These are phyloP conservation scores for Aspergillus leporis DNA, from an alignment of 495 filamentous ascomycete species.

Conservation along the genomic window DNA sequence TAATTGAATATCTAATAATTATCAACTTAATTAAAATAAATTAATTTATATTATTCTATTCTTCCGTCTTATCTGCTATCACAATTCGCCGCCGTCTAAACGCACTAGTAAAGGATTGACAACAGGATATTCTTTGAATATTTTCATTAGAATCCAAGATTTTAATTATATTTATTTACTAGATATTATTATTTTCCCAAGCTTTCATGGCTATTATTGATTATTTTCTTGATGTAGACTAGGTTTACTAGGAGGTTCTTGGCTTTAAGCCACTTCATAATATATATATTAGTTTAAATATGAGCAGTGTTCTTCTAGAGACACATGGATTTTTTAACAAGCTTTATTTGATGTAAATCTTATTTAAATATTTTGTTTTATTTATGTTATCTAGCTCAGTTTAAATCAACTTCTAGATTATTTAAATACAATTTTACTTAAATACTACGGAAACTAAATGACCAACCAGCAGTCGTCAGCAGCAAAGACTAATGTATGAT, in stretches of 20 bases:
- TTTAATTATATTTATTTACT: slow-evolving; percentile 15
- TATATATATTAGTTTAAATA: not conserved
- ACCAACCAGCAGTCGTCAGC: not conserved
- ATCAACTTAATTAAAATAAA: not conserved
- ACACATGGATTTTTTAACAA: slow-evolving; percentile 3
- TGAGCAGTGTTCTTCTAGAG: not conserved
- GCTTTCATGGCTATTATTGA: slow-evolving; percentile 8
- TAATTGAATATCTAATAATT: slow-evolving; percentile 4
- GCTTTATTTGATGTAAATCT: slow-evolving; percentile 9
- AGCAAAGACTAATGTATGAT: not conserved
- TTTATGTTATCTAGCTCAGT: slow-evolving; percentile 16
- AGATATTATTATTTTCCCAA: slow-evolving; percentile 14
- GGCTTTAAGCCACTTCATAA: no score
- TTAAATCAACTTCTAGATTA: slow-evolving; percentile 18
- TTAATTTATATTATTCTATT: not conserved
- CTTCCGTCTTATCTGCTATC: no score
- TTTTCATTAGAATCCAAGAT: not conserved
- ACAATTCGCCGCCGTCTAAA: no score
- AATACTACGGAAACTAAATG: not conserved
- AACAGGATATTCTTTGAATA: slow-evolving; percentile 3
- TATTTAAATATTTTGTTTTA: slow-evolving; percentile 15
- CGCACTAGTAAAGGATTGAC: slow-evolving; percentile 1
- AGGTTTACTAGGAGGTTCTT: no score
- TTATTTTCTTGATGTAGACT: no score
- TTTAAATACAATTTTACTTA: slow-evolving; percentile 2